Base-by-base conservation (phyloP, 202 grass and related monocot genomes). In the Setaria italica region DNA sequence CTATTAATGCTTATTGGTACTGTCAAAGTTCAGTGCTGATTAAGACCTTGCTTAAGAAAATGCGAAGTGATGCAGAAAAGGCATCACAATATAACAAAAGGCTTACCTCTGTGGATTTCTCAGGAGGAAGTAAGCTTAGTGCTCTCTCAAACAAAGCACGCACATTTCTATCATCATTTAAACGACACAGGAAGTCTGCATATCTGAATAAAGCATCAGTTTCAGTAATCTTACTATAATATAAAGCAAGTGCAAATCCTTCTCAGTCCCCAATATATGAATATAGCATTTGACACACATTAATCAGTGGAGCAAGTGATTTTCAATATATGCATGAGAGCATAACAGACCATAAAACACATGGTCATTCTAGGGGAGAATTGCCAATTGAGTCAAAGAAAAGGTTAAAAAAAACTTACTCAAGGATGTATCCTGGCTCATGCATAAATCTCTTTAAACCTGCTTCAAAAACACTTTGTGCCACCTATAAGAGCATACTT, bases 91-190 rank as follows among this genome's bases (percentile, higher is more conserved):
- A 74, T 76, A 84, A 84, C 1, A 67, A 9, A 81, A 19, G 62
- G 8, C 41, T 83, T 92, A 95, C 96, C 90, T 99, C 96, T 67
- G 86, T 56, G 60, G 96, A 99, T 79, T 99, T 55, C 71, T 99
- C 96, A 37, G 90, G 82, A 77, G 93, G 90, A 88, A 99, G 96
- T 88, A 90, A 94, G 85, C 96, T 99, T 63, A 99, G 81, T 78
- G 93, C 96, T 49, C 93, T 85, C 86, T 99, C 96, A 86, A 99
- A 99, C 76, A 99, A 91, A 83, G 93, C 96, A 89, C 96, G 93
- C 7, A 95, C 93, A 92, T 99, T 99, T 92, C 96, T 95, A 84
- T 99, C 96, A 7, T 99, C 96, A 82, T 99, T 99, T 91, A 99
- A 92, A 67, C 84, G 91, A 72, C 96, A 94, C 70, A 99, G 68